Percentiles rank a stretch among this genome's conserved stretches.
These are phyloP conservation scores for Cryphonectria naterciae DNA, from an alignment of 2,329 filamentous ascomycete species.

Conservation along the genomic window DNA sequence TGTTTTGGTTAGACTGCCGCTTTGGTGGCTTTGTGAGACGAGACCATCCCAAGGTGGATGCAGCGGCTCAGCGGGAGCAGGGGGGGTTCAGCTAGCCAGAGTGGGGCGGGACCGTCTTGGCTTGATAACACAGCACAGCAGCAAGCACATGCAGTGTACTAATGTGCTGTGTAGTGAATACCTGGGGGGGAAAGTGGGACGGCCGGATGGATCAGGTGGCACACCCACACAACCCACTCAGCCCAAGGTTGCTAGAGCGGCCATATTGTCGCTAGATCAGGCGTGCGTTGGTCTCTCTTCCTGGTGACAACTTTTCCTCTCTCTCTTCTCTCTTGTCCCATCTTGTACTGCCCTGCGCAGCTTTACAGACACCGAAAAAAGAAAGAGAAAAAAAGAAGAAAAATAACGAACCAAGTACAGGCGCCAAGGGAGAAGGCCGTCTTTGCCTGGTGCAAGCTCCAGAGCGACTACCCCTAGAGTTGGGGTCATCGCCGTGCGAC, in stretches of 20 bases:
- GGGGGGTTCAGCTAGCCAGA: not conserved
- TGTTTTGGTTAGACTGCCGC: not conserved
- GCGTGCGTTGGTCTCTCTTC: not conserved
- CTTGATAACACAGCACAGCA: not conserved
- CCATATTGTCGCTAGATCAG: not conserved
- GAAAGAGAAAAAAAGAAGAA: not conserved
- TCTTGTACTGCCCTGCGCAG: not conserved
- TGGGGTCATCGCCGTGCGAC: not conserved
- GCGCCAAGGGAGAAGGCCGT: not conserved
- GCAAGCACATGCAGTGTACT: not conserved
- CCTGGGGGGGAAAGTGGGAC: not conserved
- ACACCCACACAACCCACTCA: not conserved
- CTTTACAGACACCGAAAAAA: not conserved
- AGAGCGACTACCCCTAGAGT: not conserved
- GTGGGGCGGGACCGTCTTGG: not conserved
- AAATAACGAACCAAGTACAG: not conserved
- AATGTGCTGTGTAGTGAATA: not conserved
- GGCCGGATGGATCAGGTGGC: slow-evolving; percentile 5
- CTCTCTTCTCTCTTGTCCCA: not conserved
- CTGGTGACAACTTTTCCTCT: not conserved
- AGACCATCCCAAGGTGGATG: not conserved
- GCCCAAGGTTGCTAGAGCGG: not conserved
- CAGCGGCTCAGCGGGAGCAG: not conserved
- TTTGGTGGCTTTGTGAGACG: not conserved
- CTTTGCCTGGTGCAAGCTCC: not conserved